Evolutionary conservation across 2,329 filamentous ascomycete genomes (phyloP).

Genomic region (Neofusicoccum umdonicola): DNA sequence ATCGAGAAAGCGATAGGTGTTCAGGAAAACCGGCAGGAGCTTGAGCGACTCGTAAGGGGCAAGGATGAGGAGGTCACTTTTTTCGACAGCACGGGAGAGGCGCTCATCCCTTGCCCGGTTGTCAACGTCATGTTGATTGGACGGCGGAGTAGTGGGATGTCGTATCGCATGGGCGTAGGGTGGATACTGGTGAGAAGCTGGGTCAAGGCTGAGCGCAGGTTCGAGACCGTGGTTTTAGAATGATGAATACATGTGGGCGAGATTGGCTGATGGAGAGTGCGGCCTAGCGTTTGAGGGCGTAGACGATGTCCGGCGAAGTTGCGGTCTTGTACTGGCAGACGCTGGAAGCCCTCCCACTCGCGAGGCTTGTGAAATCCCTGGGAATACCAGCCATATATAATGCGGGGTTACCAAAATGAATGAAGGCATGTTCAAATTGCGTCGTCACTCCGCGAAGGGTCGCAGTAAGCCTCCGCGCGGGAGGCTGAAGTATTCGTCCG

Average conservation of each 20-base stretch:
- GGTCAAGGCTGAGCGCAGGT: not conserved
- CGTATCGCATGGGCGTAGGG: not conserved
- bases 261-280: too few species aligned
- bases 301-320: too few species aligned
- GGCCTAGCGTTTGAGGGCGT: too few species aligned
- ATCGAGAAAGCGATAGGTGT: not conserved
- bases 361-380: too few species aligned
- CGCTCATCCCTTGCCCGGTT: not conserved
- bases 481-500: too few species aligned
- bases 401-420: too few species aligned
- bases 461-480: too few species aligned
- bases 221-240: not conserved
- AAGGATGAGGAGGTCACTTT: not conserved
- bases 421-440: too few species aligned
- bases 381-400: too few species aligned
- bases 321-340: too few species aligned
- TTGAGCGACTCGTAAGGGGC: not conserved
- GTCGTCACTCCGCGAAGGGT: too few species aligned
- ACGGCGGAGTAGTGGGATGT: not conserved
- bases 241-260: not conserved
- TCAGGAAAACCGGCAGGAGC: not conserved
- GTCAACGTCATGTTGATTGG: conserved; percentile 10
- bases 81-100: not conserved
- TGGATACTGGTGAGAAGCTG: conserved; percentile 2
- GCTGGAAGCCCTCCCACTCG: too few species aligned